Base-by-base conservation (phyloP, 371 early-diverging fungal species). In the Coemansia sp. region DNA sequence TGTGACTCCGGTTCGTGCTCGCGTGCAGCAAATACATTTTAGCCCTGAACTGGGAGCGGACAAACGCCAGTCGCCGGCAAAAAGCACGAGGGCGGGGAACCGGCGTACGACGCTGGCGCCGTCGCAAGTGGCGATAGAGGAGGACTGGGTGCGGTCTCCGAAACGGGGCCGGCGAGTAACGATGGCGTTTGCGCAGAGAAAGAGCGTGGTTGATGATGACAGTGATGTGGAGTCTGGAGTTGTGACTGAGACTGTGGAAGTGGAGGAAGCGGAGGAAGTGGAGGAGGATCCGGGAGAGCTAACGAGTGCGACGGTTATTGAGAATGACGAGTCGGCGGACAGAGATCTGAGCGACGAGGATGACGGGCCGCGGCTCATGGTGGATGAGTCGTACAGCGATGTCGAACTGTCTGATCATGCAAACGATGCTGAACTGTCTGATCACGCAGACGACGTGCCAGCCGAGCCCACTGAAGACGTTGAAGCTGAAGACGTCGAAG, bases 81-180 rank as follows among this genome's bases (percentile, higher is more conserved):
- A 21, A 5, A 21, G 40, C 25, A 23, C 40, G 26, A 12, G 25
- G 6, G 23, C 21, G 30, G 63, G 30, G 11, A 39, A 30, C 14
- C 63, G 73, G 40, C 60, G 69, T 21, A 67, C 66, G 6, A 69
- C 69, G 3, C 33, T 69, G 26, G 69, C 66, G 5, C 69, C 69
- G 18, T 30, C 47, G 39, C 51, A 52, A 50, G 21, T 21, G 23
- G 59, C 57, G 1, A 14, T 37, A 14, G 73, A 58, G 11, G 37
- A 56, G 16, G 48, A 47, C n/a, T 74, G 75, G 75, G 59, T 74
- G 40, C 62, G 33, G 23, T 74, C 75, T 14, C 71, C 75, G 3
- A 62, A 62, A 44, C 62, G 58, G 56, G 60, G 56, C 12, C 64
- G 75, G 21, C 53, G 75, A n/a, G 65, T 63, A 0, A 74, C 75